Conservation (phyloP, 1,139 yeast genomes). For the Kazachstania sp. region DNA sequence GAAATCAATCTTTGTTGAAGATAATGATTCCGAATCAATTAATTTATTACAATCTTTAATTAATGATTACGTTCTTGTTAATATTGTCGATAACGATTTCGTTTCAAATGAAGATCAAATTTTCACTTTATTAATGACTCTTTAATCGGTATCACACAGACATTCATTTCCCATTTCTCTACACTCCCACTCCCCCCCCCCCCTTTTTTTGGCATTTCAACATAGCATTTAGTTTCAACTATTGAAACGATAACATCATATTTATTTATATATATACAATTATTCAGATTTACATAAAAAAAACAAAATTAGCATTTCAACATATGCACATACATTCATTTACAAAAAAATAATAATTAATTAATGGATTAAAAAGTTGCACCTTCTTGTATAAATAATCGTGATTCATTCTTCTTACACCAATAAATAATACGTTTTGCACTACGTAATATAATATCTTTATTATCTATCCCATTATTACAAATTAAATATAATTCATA, state of each 20-base stretch:
- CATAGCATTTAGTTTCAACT: constrained; percentile 7
- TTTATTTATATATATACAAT: neutral
- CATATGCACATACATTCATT: constrained; percentile 8
- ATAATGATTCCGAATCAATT: constrained; percentile 26
- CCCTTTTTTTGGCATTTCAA: constrained; percentile 7
- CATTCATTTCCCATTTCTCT: neutral
- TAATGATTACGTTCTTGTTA: constrained; percentile 63
- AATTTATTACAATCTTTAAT: constrained; percentile 44
- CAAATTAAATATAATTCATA: constrained; percentile 49
- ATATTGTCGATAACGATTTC: constrained; percentile 84
- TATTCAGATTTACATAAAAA: neutral
- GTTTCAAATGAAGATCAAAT: constrained; percentile 34
- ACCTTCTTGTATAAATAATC: constrained; percentile 55
- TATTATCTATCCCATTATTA: constrained; percentile 41
- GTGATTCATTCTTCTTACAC: constrained; percentile 49
- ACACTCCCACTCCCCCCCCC: neutral
- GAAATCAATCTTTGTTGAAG: constrained; percentile 49
- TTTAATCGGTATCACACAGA: too few species aligned
- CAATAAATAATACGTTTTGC: constrained; percentile 47
- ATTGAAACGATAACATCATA: neutral
- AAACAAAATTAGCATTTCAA: constrained; percentile 14
- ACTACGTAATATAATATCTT: constrained; percentile 42
- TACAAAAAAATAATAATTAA: neutral
- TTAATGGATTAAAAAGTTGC: constrained; percentile 37
- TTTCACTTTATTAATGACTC: constrained; percentile 29